Conservation (phyloP, 495 filamentous ascomycete genomes). For the Sordaria brevicollis region DNA sequence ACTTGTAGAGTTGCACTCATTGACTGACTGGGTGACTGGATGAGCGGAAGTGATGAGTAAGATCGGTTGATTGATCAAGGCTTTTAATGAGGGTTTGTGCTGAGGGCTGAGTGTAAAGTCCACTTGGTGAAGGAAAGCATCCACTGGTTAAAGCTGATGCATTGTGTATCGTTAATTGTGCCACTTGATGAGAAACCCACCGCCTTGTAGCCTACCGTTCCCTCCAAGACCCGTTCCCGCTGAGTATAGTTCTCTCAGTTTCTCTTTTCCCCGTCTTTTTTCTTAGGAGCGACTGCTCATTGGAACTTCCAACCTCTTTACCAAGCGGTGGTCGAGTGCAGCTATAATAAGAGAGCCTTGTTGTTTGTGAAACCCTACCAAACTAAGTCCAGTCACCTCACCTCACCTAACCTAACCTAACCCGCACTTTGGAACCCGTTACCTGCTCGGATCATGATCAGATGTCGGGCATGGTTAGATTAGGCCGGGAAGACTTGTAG, state of each 20-base stretch:
- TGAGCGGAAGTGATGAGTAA: neutral
- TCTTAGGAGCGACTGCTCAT: neutral
- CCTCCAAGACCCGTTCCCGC: too few species aligned
- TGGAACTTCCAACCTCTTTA: neutral
- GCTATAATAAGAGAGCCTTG: neutral
- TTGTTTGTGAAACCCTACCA: neutral
- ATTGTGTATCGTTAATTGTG: neutral
- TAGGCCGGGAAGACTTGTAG: neutral
- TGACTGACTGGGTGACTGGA: constrained; percentile 3
- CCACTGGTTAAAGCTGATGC: neutral
- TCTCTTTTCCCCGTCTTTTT: neutral
- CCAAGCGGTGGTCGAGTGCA: neutral
- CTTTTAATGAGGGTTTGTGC: neutral
- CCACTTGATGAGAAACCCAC: neutral
- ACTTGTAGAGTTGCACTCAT: constrained; percentile 3
- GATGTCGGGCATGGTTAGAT: neutral
- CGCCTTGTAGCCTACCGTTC: neutral
- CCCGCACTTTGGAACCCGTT: neutral
- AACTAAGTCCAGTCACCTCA: neutral
- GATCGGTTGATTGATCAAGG: neutral
- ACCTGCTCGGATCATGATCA: neutral
- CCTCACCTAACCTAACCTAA: neutral
- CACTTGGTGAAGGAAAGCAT: neutral
- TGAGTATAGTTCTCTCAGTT: neutral
- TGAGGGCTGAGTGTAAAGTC: neutral